These are phyloP conservation scores for Candida sphagnicola DNA, from an alignment of 805 yeast genomes.

Conservation along the genomic window DNA sequence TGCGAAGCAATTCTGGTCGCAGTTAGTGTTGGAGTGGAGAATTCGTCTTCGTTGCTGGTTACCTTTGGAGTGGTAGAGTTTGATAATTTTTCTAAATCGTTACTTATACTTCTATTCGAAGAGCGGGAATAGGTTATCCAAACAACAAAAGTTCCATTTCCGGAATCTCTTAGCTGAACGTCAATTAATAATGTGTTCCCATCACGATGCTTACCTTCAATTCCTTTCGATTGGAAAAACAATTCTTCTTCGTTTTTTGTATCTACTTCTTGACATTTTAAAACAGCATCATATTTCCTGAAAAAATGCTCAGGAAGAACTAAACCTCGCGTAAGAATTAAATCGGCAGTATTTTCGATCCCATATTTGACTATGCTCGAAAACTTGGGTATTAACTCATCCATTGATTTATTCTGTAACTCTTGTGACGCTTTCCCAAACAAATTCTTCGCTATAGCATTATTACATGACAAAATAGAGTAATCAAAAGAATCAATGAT, in stretches of 20 bases:
- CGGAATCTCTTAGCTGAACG: conserved; percentile 72
- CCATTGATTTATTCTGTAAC: conserved; percentile 39
- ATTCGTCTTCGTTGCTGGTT: too few species aligned
- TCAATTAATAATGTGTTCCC: conserved; percentile 67
- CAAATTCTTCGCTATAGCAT: conserved; percentile 71
- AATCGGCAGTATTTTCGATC: conserved; percentile 16
- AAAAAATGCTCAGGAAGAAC: conserved; percentile 92
- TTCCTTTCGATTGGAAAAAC: conserved; percentile 61
- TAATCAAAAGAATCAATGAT: conserved; percentile 53
- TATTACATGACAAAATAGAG: conserved; percentile 67
- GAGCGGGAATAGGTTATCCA: conserved; percentile 85
- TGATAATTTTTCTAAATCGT: conserved; percentile 22
- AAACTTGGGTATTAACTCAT: conserved; percentile 62
- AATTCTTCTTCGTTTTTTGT: conserved; percentile 41
- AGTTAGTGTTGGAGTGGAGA: too few species aligned
- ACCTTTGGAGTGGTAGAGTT: too few species aligned
- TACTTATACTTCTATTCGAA: conserved; percentile 15
- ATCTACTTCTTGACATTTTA: conserved; percentile 13
- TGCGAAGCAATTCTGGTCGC: neutral
- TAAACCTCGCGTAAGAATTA: conserved; percentile 51
- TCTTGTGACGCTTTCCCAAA: conserved; percentile 64
- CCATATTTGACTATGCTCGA: conserved; percentile 42
- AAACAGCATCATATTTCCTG: conserved; percentile 57
- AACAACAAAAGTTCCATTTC: conserved; percentile 53
- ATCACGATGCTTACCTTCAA: conserved; percentile 65